A percentile compares a stretch with the other conserved stretches of the same genome.
These are phyloP conservation scores for Pestalotiopsis sp. DNA, from an alignment of 2,329 filamentous ascomycete species.

Conservation along the genomic window DNA sequence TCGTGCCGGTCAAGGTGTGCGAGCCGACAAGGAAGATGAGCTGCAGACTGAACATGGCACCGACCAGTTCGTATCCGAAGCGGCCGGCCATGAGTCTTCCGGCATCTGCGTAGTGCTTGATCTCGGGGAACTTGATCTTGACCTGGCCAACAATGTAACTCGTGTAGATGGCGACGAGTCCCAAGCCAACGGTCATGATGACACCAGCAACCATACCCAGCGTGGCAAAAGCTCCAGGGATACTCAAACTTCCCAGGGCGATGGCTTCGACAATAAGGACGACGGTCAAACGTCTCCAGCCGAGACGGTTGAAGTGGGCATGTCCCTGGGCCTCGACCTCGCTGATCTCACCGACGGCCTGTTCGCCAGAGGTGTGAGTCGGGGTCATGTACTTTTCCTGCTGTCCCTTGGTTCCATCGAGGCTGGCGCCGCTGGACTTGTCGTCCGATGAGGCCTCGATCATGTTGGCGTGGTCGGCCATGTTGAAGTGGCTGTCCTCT, in stretches of 20 bases:
- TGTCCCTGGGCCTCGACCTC: conserved; percentile 48
- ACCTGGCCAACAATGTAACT: conserved; percentile 47
- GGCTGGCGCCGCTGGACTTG: conserved; percentile 7
- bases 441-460: conserved; percentile 7
- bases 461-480: conserved; percentile 6
- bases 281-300: conserved; percentile 57
- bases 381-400: background rate
- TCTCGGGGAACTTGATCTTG: conserved; percentile 31
- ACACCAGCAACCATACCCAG: conserved; percentile 55
- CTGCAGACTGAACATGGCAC: conserved; percentile 53
- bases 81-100: conserved; percentile 54
- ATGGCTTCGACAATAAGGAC: conserved; percentile 59
- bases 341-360: conserved; percentile 31
- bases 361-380: conserved; percentile 8
- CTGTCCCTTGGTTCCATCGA: conserved; percentile 6
- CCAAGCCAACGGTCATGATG: conserved; percentile 41
- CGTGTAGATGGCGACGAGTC: conserved; percentile 48
- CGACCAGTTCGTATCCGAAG: conserved; percentile 54
- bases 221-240: conserved; percentile 51
- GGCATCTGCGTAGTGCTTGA: conserved; percentile 50
- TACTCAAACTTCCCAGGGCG: conserved; percentile 51
- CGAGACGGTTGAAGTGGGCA: conserved; percentile 52
- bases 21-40: conserved; percentile 65
- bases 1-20: conserved; percentile 61
- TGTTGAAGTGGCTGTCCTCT: conserved; percentile 9